phyloP scores from a whole-genome alignment of 2,329 filamentous ascomycete genomes.

The Hirsutella rhossiliensis region DNA sequence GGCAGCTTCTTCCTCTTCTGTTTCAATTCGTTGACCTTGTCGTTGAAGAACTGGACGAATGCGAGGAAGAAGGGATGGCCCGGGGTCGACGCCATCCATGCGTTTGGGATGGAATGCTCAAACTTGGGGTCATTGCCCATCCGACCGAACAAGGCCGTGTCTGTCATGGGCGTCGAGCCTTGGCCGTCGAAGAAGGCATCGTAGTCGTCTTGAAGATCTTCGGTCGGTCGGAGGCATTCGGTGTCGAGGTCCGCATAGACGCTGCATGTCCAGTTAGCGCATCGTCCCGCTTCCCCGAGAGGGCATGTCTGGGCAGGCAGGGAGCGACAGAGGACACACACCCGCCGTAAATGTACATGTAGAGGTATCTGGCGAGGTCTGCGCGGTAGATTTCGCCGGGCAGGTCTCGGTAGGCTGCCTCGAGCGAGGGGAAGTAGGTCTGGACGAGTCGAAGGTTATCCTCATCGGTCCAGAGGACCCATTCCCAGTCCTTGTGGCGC shows the following conservation, averaged over 20 bases:
- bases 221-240: conserved; percentile 3
- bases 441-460: conserved; percentile 20
- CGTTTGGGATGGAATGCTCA: conserved; percentile 21
- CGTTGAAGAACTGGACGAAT: conserved; percentile 5
- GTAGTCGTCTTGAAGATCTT: conserved; percentile 1
- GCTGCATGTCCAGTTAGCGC: conserved; percentile 1
- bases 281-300: not conserved
- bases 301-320: too few species aligned
- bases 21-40: not conserved
- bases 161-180: not conserved
- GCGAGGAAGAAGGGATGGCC: conserved; percentile 21
- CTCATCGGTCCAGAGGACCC: conserved; percentile 23
- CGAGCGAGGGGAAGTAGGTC: conserved; percentile 18
- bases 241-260: conserved; percentile 18
- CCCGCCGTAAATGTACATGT: conserved; percentile 25
- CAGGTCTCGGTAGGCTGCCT: conserved; percentile 14
- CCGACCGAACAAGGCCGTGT: conserved; percentile 15
- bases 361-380: conserved; percentile 18
- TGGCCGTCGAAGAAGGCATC: not conserved
- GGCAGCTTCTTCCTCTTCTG: not conserved
- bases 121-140: conserved; percentile 17
- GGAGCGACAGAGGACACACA: too few species aligned
- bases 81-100: conserved; percentile 23
- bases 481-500: conserved; percentile 20
- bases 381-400: conserved; percentile 19